These are phyloP conservation scores for Shiraia sp. DNA, from an alignment of 2,329 filamentous ascomycete genomes.

Conservation along the genomic window DNA sequence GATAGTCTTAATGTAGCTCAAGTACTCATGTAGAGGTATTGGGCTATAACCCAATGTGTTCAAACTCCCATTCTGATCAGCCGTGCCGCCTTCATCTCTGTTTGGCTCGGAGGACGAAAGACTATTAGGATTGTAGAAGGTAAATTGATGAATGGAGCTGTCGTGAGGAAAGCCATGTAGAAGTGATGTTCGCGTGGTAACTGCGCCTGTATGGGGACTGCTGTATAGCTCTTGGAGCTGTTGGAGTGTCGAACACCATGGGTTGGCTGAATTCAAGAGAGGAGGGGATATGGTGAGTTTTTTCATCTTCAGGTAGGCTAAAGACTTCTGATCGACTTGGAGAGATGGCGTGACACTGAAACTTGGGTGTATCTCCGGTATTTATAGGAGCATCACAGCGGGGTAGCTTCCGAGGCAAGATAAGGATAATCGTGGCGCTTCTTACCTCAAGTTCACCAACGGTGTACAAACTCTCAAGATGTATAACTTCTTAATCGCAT, in stretches of 20 bases:
- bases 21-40: slow-evolving; percentile 61
- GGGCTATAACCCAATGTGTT: slow-evolving; percentile 80
- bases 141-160: slow-evolving; percentile 63
- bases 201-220: slow-evolving; percentile 67
- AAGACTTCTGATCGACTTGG: too few species aligned
- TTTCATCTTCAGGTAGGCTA: slow-evolving; percentile 28
- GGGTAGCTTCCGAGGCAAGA: slow-evolving; percentile 1
- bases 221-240: slow-evolving; percentile 66
- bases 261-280: slow-evolving; percentile 74
- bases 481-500: too few species aligned
- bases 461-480: too few species aligned
- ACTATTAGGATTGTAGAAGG: slow-evolving; percentile 62
- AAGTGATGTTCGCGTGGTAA: slow-evolving; percentile 74
- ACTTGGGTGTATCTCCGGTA: too few species aligned
- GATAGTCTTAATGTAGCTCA: slow-evolving; percentile 57
- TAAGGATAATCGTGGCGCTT: neutral
- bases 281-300: slow-evolving; percentile 63
- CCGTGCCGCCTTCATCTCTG: slow-evolving; percentile 16
- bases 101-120: slow-evolving; percentile 31
- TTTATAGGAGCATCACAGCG: too few species aligned
- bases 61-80: slow-evolving; percentile 47
- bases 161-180: slow-evolving; percentile 68
- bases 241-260: slow-evolving; percentile 70
- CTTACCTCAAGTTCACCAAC: too few species aligned
- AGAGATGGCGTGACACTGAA: too few species aligned